Evolutionary conservation across 371 early-diverging fungal species (phyloP), one percentile per base, ranked within the genome.

Genomic region (Mortierella sp.): DNA sequence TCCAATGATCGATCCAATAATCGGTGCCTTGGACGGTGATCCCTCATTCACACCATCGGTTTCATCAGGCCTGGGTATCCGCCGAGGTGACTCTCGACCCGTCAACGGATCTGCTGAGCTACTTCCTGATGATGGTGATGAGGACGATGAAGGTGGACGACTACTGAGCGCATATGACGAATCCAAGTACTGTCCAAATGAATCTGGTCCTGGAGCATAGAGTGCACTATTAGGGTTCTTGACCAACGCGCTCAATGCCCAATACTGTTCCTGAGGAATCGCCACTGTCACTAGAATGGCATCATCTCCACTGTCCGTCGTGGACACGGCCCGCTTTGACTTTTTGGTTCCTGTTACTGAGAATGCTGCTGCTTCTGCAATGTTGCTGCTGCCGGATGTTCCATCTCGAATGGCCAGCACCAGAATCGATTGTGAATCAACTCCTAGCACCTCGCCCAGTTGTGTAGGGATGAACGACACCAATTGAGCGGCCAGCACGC

Each of bases 341-440:
- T n/a, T n/a, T n/a, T n/a, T n/a, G n/a, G n/a, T n/a, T n/a, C n/a
- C n/a, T n/a, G n/a, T n/a, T n/a, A n/a, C n/a, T n/a, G n/a, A n/a
- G n/a, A n/a, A n/a, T n/a, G 22, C 31, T 8, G 19, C 17, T 19
- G n/a, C 17, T 31, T 10, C 16, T 6, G 27, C 28, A 7, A 21
- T 21, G 29, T 51, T 39, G n/a, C 13, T n/a, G 40, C 51, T 21
- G 22, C 17, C 7, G n/a, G 48, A 14, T n/a, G n/a, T n/a, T 6
- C 60, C 63, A 47, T 73, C 74, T 0, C 74, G 67, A 46, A 73
- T 73, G 22, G 63, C 63, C 5, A 73, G 39, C n/a, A 73, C 74
- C 39, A 60, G 57, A 40, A 73, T 59, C 28, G 21, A 22, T 13
- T 51, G 49, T 0, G 27, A 9, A 14, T 67, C 60, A 0, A 73